These are phyloP conservation scores for Yarrowia deformans DNA, from an alignment of 805 yeast genomes.

Conservation along the genomic window DNA sequence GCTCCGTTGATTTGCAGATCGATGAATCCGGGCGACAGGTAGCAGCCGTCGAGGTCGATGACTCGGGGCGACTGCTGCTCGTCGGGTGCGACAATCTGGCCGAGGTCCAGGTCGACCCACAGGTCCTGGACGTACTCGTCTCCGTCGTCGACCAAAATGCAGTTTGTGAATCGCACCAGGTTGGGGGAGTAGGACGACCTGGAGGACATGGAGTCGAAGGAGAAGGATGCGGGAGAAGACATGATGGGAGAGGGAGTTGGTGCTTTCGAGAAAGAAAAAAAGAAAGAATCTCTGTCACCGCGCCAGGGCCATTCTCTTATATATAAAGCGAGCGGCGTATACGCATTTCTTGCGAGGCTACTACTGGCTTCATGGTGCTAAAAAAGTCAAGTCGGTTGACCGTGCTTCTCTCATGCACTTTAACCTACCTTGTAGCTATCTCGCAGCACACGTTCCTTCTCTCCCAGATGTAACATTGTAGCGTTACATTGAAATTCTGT, in stretches of 20 bases:
- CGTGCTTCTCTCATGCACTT: background rate
- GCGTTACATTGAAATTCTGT: constrained; percentile 7
- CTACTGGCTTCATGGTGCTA: background rate
- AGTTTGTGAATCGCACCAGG: constrained; percentile 25
- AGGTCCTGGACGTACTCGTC: constrained; percentile 50
- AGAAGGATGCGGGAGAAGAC: constrained; percentile 25
- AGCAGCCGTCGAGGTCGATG: constrained; percentile 57
- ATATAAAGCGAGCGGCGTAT: background rate
- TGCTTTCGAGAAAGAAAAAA: background rate
- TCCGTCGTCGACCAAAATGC: constrained; percentile 41
- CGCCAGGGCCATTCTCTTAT: constrained; percentile 8
- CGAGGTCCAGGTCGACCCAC: constrained; percentile 55
- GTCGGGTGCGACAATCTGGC: constrained; percentile 52
- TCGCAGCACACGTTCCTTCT: background rate
- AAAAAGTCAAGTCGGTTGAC: background rate
- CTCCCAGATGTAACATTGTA: constrained; percentile 19
- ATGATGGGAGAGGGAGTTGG: background rate
- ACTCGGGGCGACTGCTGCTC: constrained; percentile 43
- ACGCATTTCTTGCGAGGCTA: background rate
- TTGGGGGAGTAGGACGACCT: constrained; percentile 22
- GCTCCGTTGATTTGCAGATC: constrained; percentile 67
- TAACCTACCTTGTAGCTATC: constrained; percentile 2
- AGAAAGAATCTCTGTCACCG: background rate
- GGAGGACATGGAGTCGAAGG: constrained; percentile 30
- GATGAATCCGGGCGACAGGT: constrained; percentile 62